Evolutionary conservation across 2,329 filamentous ascomycete genomes (phyloP), one percentile per base, ranked within the genome.

Genomic region (Aspergillus sp.): DNA sequence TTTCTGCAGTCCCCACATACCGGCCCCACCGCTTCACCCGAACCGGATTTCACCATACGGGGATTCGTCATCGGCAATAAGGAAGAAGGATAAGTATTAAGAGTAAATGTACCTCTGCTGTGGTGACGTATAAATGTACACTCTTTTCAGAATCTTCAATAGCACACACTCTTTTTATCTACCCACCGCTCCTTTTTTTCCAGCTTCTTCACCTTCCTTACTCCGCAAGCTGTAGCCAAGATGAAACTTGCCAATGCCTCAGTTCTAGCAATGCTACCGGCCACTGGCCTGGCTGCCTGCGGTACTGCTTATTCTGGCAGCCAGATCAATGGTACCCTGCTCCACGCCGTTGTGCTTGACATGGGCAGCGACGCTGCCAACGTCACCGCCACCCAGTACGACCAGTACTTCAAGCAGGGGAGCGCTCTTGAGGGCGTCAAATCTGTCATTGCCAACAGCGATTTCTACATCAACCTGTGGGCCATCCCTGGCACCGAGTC

Each of bases 361-460:
- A 51, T 51, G 49, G 49, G 49, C 17, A 51, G 23, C 28, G 49
- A 51, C 9, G 28, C 49, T 8, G 49, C 49, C 49, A 51, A 51
- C n/a, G 12, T 51, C 28, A 51, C 49, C 49, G 49, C 23, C 49
- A 19, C 49, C 10, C 23, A 51, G 28, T 51, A 51, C 9, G 49
- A 51, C 49, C 49, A 19, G 49, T 51, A 51, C 49, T 51, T 51
- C 8, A 51, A 51, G 49, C 49, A 51, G 28, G 49, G 28, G 19
- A 51, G 49, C 49, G 49, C 49, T 10, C 49, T 51, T 17, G 10
- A 51, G 49, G 49, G 49, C 9, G 49, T 51, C 49, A 19, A 51
- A 28, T n/a, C 49, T 4, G 49, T 51, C 28, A 51, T 51, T 28
- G 49, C 28, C 28, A 28, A 9, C 49, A 51, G 49, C 8, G 15